A percentile compares a stretch with the other conserved stretches of the same genome.
phyloP scores from a whole-genome alignment of 371 early-diverging fungal genomes.

The Entomophthora muscae region DNA sequence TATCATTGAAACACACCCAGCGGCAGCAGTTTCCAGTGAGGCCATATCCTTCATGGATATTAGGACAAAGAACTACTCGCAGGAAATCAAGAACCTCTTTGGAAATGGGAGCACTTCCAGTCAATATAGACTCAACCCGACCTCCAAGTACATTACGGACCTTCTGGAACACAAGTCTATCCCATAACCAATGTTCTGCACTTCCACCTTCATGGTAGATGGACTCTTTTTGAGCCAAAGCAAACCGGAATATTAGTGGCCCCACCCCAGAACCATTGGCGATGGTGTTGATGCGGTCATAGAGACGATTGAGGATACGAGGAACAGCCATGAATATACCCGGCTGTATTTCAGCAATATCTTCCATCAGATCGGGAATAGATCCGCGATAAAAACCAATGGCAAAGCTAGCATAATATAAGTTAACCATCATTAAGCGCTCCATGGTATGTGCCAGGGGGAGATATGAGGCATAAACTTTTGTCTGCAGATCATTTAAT shows the following conservation, averaged over 20 bases:
- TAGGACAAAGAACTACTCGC: constrained; percentile 40
- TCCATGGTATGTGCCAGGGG: constrained; percentile 63
- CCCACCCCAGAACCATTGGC: constrained; percentile 52
- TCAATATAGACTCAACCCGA: constrained; percentile 31
- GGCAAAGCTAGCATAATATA: too few species aligned
- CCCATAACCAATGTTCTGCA: constrained; percentile 45
- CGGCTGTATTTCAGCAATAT: constrained; percentile 63
- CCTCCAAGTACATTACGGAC: constrained; percentile 59
- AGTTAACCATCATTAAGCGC: constrained; percentile 11
- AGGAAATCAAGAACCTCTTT: constrained; percentile 53
- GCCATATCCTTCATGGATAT: constrained; percentile 26
- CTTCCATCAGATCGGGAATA: constrained; percentile 59
- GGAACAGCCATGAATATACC: constrained; percentile 82
- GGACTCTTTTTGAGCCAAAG: constrained; percentile 25
- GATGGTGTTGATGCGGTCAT: constrained; percentile 50
- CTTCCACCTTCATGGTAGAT: constrained; percentile 28
- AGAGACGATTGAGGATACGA: constrained; percentile 78
- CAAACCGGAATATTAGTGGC: constrained; percentile 42
- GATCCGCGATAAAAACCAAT: constrained; percentile 15
- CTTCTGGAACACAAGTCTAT: constrained; percentile 58
- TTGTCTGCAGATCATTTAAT: background rate
- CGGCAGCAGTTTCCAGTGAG: background rate
- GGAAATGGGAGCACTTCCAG: constrained; percentile 58
- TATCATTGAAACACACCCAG: background rate
- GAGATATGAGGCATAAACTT: constrained; percentile 30